These are phyloP conservation scores for Solanum hybrid DNA, from an alignment of 305 asterid genomes.

Conservation along the genomic window DNA sequence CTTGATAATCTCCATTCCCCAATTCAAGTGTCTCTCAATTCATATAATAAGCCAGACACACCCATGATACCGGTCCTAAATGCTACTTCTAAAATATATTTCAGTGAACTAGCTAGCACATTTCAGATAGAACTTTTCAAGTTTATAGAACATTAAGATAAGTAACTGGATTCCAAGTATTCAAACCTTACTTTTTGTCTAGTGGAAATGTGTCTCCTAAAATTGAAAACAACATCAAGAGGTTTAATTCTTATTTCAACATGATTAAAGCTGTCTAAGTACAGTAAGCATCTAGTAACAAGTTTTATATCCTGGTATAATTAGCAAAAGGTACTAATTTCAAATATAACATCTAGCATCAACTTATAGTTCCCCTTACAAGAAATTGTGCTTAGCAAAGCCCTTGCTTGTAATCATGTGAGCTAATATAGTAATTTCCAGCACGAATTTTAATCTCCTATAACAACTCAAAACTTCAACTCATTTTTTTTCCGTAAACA, in stretches of 20 bases:
- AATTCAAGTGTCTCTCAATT: not conserved
- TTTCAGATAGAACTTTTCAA: not conserved
- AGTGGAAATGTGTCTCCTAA: not conserved
- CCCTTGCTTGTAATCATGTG: not conserved
- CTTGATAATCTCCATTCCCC: not conserved
- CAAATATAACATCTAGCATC: not conserved
- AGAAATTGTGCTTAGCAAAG: not conserved
- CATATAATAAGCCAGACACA: not conserved
- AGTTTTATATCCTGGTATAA: not conserved
- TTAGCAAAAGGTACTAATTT: not conserved
- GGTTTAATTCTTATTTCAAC: not conserved
- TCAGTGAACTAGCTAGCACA: not conserved
- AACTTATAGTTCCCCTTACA: not conserved
- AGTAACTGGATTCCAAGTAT: not conserved
- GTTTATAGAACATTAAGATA: not conserved
- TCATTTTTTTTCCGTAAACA: not conserved
- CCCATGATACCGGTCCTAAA: not conserved
- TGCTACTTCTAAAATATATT: not conserved
- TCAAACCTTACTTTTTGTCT: not conserved
- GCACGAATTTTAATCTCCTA: not conserved
- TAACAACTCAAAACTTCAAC: not conserved
- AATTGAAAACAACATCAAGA: not conserved
- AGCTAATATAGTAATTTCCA: not conserved
- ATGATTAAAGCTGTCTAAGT: not conserved
- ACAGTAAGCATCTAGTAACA: not conserved